These are phyloP conservation scores for Trichoderma virens DNA, from an alignment of 495 filamentous ascomycete species.

Conservation along the genomic window DNA sequence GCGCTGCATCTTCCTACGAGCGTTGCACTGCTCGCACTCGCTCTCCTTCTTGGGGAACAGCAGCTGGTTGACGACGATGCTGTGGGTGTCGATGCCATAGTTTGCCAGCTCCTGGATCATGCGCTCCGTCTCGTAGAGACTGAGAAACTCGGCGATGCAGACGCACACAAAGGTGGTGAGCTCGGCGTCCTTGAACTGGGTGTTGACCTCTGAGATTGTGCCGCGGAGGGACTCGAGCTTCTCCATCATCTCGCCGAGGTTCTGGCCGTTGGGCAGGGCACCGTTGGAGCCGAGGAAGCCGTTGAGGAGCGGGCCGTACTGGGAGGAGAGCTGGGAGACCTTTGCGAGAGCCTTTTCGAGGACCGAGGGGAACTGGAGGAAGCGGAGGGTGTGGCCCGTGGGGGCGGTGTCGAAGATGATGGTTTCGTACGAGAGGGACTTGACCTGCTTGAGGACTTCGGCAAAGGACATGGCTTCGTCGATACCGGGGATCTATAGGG, in stretches of 20 bases:
- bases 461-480: constrained; percentile 99
- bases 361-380: constrained; percentile 96
- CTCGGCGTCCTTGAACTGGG: constrained; percentile 94
- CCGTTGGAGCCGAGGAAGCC: constrained; percentile 81
- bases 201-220: constrained; percentile 92
- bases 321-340: constrained; percentile 82
- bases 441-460: constrained; percentile 98
- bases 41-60: constrained; percentile 83
- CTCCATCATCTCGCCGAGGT: constrained; percentile 80
- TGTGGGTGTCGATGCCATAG: constrained; percentile 93
- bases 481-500: constrained; percentile 90
- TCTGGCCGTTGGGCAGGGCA: constrained; percentile 76
- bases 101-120: constrained; percentile 97
- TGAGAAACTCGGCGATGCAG: constrained; percentile 96
- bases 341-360: constrained; percentile 98
- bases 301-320: constrained; percentile 95
- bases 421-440: constrained; percentile 95
- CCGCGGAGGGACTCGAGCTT: constrained; percentile 89
- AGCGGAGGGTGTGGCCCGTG: constrained; percentile 97
- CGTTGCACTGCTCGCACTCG: constrained; percentile 91
- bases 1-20: constrained; percentile 95
- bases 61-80: constrained; percentile 97
- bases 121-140: constrained; percentile 95
- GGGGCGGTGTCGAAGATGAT: constrained; percentile 99
- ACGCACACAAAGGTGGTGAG: constrained; percentile 98